phyloP scores from a whole-genome alignment of 257 asterid genomes.

The Eucommia ulmoides region DNA sequence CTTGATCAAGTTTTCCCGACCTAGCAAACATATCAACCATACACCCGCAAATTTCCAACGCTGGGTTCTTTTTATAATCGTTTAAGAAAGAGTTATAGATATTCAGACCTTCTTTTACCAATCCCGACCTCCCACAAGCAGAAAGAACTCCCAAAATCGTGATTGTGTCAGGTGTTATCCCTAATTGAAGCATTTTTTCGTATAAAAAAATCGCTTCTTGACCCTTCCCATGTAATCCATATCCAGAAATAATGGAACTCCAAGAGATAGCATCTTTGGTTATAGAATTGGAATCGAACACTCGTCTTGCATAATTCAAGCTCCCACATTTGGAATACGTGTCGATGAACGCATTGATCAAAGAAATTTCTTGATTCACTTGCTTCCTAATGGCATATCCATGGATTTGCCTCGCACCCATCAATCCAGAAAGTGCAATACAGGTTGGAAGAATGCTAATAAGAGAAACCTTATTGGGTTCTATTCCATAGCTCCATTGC shows the following conservation, averaged over 20 bases:
- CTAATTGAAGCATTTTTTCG: slow-evolving; percentile 33
- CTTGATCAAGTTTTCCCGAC: slow-evolving; percentile 39
- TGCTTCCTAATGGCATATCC: slow-evolving; percentile 43
- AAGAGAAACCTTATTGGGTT: slow-evolving; percentile 55
- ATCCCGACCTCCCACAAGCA: slow-evolving; percentile 57
- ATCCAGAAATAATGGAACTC: slow-evolving; percentile 53
- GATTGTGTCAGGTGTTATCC: slow-evolving; percentile 37
- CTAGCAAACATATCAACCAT: slow-evolving; percentile 54
- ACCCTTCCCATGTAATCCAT: slow-evolving; percentile 55
- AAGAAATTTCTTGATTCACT: slow-evolving; percentile 24
- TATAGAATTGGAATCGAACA: slow-evolving; percentile 31
- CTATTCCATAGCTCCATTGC: slow-evolving; percentile 30
- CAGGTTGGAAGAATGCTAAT: slow-evolving; percentile 44
- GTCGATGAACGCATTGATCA: slow-evolving; percentile 47
- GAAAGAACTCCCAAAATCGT: slow-evolving; percentile 49
- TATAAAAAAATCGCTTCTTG: slow-evolving; percentile 27
- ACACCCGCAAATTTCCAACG: slow-evolving; percentile 54
- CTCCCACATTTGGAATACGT: slow-evolving; percentile 54
- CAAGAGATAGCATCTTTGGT: slow-evolving; percentile 50
- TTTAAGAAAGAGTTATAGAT: slow-evolving; percentile 26
- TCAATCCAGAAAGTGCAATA: slow-evolving; percentile 33
- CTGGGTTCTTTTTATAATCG: slow-evolving; percentile 23
- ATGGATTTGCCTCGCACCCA: slow-evolving; percentile 55
- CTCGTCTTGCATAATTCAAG: slow-evolving; percentile 29
- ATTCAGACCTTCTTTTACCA: slow-evolving; percentile 35